These are phyloP conservation scores for Leccinum incarnatum DNA, from an alignment of 768 basidiomycete species.

Conservation along the genomic window DNA sequence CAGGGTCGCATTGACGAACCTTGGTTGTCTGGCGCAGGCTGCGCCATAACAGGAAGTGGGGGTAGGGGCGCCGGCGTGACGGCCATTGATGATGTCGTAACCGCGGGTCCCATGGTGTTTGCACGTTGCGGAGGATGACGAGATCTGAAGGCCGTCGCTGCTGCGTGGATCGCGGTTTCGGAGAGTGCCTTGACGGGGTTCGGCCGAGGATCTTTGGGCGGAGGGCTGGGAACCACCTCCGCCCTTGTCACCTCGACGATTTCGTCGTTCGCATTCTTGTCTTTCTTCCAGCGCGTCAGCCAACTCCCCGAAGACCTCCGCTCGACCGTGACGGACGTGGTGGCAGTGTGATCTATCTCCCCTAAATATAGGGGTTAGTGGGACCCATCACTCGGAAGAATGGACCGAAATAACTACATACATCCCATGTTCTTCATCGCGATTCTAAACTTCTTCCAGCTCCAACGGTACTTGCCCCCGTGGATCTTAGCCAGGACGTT, in stretches of 20 bases:
- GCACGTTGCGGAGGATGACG: slow-evolving; percentile 31
- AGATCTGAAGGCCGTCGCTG: slow-evolving; percentile 27
- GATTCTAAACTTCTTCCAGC: slow-evolving; percentile 78
- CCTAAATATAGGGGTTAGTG: slow-evolving; percentile 39
- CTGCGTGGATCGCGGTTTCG: slow-evolving; percentile 30
- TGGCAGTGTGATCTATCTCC: slow-evolving; percentile 60
- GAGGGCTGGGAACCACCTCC: slow-evolving; percentile 19
- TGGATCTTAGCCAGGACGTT: slow-evolving; percentile 70
- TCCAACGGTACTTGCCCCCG: slow-evolving; percentile 77
- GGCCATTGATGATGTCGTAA: slow-evolving; percentile 11
- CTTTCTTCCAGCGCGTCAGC: slow-evolving; percentile 46
- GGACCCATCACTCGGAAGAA: not conserved
- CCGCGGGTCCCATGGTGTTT: slow-evolving; percentile 28
- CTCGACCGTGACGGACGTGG: slow-evolving; percentile 60
- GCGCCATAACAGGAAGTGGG: slow-evolving; percentile 19
- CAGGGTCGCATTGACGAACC: slow-evolving; percentile 10
- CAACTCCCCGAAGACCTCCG: slow-evolving; percentile 48
- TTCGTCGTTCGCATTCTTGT: slow-evolving; percentile 34
- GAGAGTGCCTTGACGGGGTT: slow-evolving; percentile 35
- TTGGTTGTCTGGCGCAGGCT: slow-evolving; percentile 13
- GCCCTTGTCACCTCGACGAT: slow-evolving; percentile 31
- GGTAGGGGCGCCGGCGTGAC: slow-evolving; percentile 9
- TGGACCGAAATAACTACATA: slow-evolving; percentile 37
- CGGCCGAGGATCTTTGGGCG: slow-evolving; percentile 32
- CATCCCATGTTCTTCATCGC: slow-evolving; percentile 83